Evolutionary conservation across 1,284 basidiomycete species (phyloP).

Genomic region (Tilletia horrida): DNA sequence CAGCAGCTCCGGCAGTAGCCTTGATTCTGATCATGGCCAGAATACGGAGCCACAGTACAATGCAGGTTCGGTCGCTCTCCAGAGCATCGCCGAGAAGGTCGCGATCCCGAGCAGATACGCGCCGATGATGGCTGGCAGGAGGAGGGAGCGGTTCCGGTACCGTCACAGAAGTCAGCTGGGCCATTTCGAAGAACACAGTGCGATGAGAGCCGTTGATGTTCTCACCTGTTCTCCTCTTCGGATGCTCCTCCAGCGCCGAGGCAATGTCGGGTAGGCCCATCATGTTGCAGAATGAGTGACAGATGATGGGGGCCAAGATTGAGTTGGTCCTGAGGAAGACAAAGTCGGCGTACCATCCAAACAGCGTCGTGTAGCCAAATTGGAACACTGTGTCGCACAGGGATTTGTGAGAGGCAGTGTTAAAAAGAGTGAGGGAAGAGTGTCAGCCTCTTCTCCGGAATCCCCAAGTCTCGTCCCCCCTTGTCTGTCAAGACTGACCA

Average conservation of each 20-base stretch:
- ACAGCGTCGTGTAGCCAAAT: constrained; percentile 80
- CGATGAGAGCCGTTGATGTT: not conserved
- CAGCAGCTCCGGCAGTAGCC: too few relatives aligned
- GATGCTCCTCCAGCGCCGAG: constrained; percentile 56
- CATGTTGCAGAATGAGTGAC: constrained; percentile 85
- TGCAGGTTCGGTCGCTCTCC: constrained; percentile 25
- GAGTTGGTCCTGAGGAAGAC: constrained; percentile 72
- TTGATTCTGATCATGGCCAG: constrained; percentile 28
- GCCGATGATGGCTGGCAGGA: constrained; percentile 57
- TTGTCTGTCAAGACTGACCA: too few relatives aligned
- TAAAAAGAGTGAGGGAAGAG: too few relatives aligned
- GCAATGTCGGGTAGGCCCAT: constrained; percentile 76
- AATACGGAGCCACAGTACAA: constrained; percentile 31
- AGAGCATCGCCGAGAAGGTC: constrained; percentile 56
- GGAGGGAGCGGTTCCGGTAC: not conserved
- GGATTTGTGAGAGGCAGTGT: too few relatives aligned
- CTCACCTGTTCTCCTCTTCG: constrained; percentile 57
- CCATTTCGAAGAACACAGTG: not conserved
- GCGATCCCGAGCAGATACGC: constrained; percentile 61
- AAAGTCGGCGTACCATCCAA: constrained; percentile 83
- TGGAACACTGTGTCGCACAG: constrained; percentile 72
- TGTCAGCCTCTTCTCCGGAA: too few relatives aligned
- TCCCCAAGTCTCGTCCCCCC: too few relatives aligned
- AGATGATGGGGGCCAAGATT: constrained; percentile 61
- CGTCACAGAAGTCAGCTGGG: not conserved